phyloP scores from a whole-genome alignment of 2,329 filamentous ascomycete species.

The Hansfordia pulvinata region DNA sequence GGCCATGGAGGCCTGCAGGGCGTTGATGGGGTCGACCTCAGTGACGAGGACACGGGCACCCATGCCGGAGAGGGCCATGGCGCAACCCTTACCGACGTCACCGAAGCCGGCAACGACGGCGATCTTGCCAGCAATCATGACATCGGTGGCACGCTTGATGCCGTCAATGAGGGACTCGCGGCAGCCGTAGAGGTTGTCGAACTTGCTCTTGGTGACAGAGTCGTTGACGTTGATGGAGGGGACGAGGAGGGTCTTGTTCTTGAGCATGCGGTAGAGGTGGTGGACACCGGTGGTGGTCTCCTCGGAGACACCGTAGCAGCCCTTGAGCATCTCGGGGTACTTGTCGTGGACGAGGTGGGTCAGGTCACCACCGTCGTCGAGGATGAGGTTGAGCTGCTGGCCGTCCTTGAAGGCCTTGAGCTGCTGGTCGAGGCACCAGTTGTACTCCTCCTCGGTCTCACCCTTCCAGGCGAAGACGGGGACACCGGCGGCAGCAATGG shows the following conservation, averaged over 20 bases:
- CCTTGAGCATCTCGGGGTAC: conserved; percentile 97
- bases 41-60: conserved; percentile 93
- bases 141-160: conserved; percentile 99
- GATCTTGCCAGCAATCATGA: conserved; percentile 99
- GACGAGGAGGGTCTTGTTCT: conserved; percentile 76
- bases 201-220: conserved; percentile 99
- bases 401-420: conserved; percentile 90
- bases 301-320: conserved; percentile 96
- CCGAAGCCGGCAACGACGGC: conserved; percentile 95
- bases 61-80: conserved; percentile 91
- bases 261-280: conserved; percentile 98
- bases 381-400: conserved; percentile 96
- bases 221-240: conserved; percentile 99
- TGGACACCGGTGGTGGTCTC: conserved; percentile 99
- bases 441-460: conserved; percentile 99
- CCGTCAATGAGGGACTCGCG: conserved; percentile 96
- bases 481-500: conserved; percentile 86
- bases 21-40: conserved; percentile 98
- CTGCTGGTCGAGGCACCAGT: conserved; percentile 99
- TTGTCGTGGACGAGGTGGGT: conserved; percentile 94
- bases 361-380: conserved; percentile 95
- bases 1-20: conserved; percentile 94
- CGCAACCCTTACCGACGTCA: conserved; percentile 98
- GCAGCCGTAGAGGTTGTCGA: conserved; percentile 99
- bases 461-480: conserved; percentile 72